Percentiles rank a stretch among this genome's conserved stretches.
phyloP scores from a whole-genome alignment of 495 filamentous ascomycete genomes.

The Pseudomonodictys pantanalensis region DNA sequence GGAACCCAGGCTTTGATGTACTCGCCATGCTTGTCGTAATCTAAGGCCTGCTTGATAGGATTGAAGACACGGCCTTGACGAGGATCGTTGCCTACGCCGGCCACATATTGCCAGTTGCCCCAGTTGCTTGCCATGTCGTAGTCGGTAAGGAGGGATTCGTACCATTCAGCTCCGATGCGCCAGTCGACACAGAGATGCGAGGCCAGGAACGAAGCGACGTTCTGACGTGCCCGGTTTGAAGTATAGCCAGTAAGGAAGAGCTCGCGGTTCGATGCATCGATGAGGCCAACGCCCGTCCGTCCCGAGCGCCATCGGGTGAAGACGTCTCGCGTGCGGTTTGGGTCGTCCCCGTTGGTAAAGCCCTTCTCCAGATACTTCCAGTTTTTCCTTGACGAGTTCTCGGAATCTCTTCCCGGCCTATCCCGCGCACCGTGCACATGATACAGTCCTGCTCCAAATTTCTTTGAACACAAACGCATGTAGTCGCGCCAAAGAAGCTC shows the following conservation, averaged over 20 bases:
- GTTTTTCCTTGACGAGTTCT: constrained; percentile 19
- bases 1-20: constrained; percentile 66
- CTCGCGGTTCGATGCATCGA: constrained; percentile 69
- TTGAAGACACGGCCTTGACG: constrained; percentile 66
- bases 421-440: constrained; percentile 55
- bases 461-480: constrained; percentile 65
- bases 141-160: constrained; percentile 65
- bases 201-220: constrained; percentile 66
- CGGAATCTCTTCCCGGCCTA: not conserved
- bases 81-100: constrained; percentile 73
- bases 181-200: constrained; percentile 73
- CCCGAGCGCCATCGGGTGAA: constrained; percentile 54
- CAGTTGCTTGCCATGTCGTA: constrained; percentile 72
- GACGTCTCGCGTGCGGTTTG: constrained; percentile 6
- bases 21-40: constrained; percentile 64
- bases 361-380: constrained; percentile 28
- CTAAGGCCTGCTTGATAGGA: constrained; percentile 66
- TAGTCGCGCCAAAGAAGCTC: constrained; percentile 76
- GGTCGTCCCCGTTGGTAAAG: constrained; percentile 17
- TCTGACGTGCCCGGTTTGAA: constrained; percentile 67
- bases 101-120: constrained; percentile 75
- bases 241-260: constrained; percentile 69
- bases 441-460: constrained; percentile 62
- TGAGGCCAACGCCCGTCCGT: constrained; percentile 64
- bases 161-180: constrained; percentile 75